Base-by-base conservation (phyloP, 495 filamentous ascomycete genomes). In the Aspergillus hancockii region DNA sequence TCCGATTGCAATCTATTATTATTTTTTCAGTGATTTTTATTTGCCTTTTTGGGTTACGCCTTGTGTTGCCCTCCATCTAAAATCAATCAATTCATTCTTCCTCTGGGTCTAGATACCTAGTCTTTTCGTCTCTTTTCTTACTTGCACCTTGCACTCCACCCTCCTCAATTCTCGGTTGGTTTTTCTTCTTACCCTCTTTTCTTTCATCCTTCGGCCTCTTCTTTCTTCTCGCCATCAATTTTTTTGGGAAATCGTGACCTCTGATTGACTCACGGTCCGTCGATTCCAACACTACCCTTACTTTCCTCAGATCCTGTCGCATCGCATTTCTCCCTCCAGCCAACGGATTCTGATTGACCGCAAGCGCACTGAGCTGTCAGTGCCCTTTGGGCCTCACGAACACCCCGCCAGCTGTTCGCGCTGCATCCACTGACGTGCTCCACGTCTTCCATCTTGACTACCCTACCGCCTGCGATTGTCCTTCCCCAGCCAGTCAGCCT, bases 381-480 rank as follows among this genome's bases (percentile, higher is more conserved):
- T 52, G 30, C 53, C 38, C 49, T 64, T 57, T 60, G 47, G 57
- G 47, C 57, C 47, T 62, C 60, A 58, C 51, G 49, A 52, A 59
- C 51, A 40, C 49, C 34, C 22, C 49, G 64, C 64, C 58, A 68
- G 50, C 54, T 63, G 65, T 65, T 58, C 53, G 61, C 38, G 31
- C 59, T 40, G 59, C 61, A 54, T 61, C 49, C 61, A 59, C 65
- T 61, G 59, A 50, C 56, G 52, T 54, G 63, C 59, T 67, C 61
- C 65, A 67, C 65, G 65, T 67, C 63, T 67, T 62, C 50, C 23
- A 54, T 50, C 31, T 57, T 60, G 57, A n/a, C 60, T 60, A 57
- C 63, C 59, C 59, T 63, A 59, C 60, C 52, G 60, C 55, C 61
- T 43, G 41, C 40, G n/a, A 54, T 49, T 54, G 13, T 51, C 43